phyloP scores from a whole-genome alignment of 805 yeast species.

The Lipomyces chichibuensis region DNA sequence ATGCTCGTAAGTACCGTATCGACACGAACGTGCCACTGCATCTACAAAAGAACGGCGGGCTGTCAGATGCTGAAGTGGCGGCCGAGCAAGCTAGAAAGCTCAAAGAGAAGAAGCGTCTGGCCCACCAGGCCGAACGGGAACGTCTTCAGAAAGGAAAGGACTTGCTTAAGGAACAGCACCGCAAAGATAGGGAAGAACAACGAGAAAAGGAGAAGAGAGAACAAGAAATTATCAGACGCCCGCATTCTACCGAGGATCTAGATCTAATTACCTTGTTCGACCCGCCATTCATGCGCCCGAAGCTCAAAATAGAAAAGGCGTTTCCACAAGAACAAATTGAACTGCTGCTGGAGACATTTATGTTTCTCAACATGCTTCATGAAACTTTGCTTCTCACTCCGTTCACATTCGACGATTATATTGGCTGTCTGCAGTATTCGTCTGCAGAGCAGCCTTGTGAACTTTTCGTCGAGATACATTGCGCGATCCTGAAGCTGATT shows the following conservation, averaged over 20 bases:
- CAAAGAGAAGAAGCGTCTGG: constrained; percentile 18
- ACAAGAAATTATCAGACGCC: constrained; percentile 13
- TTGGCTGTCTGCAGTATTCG: constrained; percentile 51
- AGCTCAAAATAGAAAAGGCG: constrained; percentile 28
- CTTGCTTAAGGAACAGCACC: constrained; percentile 14
- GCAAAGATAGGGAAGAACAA: constrained; percentile 17
- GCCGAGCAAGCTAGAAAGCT: constrained; percentile 25
- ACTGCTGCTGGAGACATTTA: constrained; percentile 63
- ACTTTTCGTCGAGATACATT: constrained; percentile 35
- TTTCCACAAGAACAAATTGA: constrained; percentile 36
- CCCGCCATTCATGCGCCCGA: constrained; percentile 33
- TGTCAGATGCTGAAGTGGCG: constrained; percentile 27
- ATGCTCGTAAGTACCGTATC: constrained; percentile 69
- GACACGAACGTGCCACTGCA: constrained; percentile 42
- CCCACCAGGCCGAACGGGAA: constrained; percentile 21
- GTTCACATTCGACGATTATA: constrained; percentile 77
- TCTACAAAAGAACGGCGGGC: constrained; percentile 31
- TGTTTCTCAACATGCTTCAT: constrained; percentile 71
- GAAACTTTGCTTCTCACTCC: constrained; percentile 66
- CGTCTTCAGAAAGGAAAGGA: constrained; percentile 21
- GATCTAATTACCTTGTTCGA: constrained; percentile 32
- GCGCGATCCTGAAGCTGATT: constrained; percentile 33
- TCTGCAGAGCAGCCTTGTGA: constrained; percentile 32
- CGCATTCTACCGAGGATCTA: constrained; percentile 37
- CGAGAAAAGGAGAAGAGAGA: constrained; percentile 13